Base-by-base conservation (phyloP, 148 eudicot species). In the Fallopia convolvulus region DNA sequence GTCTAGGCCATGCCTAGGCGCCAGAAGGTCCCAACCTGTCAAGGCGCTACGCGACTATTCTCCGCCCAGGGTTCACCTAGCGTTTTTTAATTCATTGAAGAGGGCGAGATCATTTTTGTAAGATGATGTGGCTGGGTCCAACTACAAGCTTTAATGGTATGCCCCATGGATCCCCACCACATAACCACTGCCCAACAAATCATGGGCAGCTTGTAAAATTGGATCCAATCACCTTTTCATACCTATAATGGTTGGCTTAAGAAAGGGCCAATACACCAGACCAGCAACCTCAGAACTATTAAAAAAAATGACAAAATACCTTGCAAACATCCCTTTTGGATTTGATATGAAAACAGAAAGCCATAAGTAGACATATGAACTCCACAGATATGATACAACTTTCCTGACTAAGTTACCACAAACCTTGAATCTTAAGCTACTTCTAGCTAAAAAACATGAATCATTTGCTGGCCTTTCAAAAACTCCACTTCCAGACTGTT, bases 361-460 rank as follows among this genome's bases (percentile, higher is more conserved):
- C 46, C 72, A 15, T 30, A 68, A 33, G 42, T 36, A 36, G 72
- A 68, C 72, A 36, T 68, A 7, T 68, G 7, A 68, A 68, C 72
- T 15, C 72, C 72, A 33, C 72, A 68, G 46, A 68, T 15, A 5
- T 68, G 46, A 68, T 39, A 30, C 36, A 61, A 61, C 70, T 61
- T 10, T 58, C 65, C 65, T 58, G 65, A 58, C 30, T 58, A 8
- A 8, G 3, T n/a, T 8, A 23, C 65, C 36, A 61, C 39, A 61
- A 74, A 74, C 70, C 83, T 78, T 78, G 61, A 46, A 76, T 76
- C 10, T 46, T 20, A 80, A 80, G 79, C 71, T 73, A 68, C 13
- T 32, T 42, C 41, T 30, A 21, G 13, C 15, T 11, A 61, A 26
- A 26, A 13, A 11, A 61, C 3, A 68, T 33, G 44, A 42, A 39